Evolutionary conservation across 2,329 filamentous ascomycete species (phyloP).

Genomic region (Fusarium sp.): DNA sequence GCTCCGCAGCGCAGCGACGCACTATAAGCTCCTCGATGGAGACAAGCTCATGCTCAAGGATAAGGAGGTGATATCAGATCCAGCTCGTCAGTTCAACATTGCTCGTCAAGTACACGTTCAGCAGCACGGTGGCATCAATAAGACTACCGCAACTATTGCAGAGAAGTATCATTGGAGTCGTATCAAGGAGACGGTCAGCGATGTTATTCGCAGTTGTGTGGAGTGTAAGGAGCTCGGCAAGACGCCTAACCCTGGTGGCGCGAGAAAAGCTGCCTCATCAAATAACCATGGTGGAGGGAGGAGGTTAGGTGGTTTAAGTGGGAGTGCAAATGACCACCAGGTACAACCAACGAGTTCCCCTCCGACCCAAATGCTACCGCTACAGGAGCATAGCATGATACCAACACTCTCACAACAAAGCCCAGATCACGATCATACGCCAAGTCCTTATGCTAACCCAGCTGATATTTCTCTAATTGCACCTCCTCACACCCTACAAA

Average conservation of each 20-base stretch:
- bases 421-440: slow-evolving; percentile 41
- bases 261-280: slow-evolving; percentile 31
- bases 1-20: slow-evolving; percentile 90
- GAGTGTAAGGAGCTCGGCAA: slow-evolving; percentile 88
- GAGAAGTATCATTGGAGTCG: slow-evolving; percentile 97
- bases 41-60: slow-evolving; percentile 96
- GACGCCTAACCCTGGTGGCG: slow-evolving; percentile 52
- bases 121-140: slow-evolving; percentile 94
- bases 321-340: slow-evolving; percentile 20
- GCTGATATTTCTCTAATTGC: slow-evolving; percentile 58
- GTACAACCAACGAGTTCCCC: slow-evolving; percentile 29
- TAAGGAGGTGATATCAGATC: slow-evolving; percentile 95
- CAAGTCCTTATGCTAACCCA: slow-evolving; percentile 59
- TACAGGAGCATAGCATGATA: slow-evolving; percentile 47
- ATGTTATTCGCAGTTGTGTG: slow-evolving; percentile 90
- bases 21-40: slow-evolving; percentile 84
- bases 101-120: slow-evolving; percentile 78
- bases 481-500: slow-evolving; percentile 54
- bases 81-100: slow-evolving; percentile 89
- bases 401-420: slow-evolving; percentile 42
- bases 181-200: slow-evolving; percentile 96
- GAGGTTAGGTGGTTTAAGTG: slow-evolving; percentile 9
- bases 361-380: slow-evolving; percentile 41
- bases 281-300: slow-evolving; percentile 7
- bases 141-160: slow-evolving; percentile 93